A percentile compares a stretch with the other conserved stretches of the same genome.
Evolutionary conservation across 2,329 filamentous ascomycete species (phyloP).

Genomic region (Alternaria sp.): DNA sequence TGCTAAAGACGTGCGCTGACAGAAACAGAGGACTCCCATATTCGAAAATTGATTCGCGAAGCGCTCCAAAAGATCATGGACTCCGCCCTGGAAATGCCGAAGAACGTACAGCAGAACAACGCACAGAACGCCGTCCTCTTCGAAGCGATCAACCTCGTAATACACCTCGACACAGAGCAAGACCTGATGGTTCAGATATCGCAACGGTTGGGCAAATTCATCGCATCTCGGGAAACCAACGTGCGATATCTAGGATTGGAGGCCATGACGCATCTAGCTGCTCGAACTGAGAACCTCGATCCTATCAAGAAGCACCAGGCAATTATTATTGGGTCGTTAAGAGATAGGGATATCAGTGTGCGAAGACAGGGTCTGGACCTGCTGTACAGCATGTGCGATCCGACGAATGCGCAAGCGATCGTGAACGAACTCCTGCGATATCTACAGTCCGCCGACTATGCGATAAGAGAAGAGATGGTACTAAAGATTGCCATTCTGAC

Average conservation of each 20-base stretch:
- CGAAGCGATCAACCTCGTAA: slow-evolving; percentile 97
- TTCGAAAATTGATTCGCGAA: slow-evolving; percentile 89
- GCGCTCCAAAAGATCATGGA: slow-evolving; percentile 92
- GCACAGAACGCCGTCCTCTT: slow-evolving; percentile 98
- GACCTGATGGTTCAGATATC: slow-evolving; percentile 97
- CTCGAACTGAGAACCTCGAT: slow-evolving; percentile 89
- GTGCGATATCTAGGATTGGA: slow-evolving; percentile 95
- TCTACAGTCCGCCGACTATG: slow-evolving; percentile 95
- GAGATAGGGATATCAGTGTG: slow-evolving; percentile 96
- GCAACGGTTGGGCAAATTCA: slow-evolving; percentile 88
- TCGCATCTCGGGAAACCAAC: slow-evolving; percentile 95
- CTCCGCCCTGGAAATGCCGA: slow-evolving; percentile 88
- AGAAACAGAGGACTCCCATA: slow-evolving; percentile 81
- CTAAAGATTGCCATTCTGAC: slow-evolving; percentile 98
- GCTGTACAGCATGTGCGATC: slow-evolving; percentile 99
- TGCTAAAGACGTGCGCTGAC: slow-evolving; percentile 32
- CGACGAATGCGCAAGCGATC: slow-evolving; percentile 90
- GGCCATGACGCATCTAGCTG: slow-evolving; percentile 97
- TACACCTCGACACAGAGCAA: slow-evolving; percentile 94
- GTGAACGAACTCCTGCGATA: slow-evolving; percentile 94
- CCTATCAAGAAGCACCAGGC: slow-evolving; percentile 98
- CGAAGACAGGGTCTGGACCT: slow-evolving; percentile 93
- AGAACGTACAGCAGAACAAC: slow-evolving; percentile 99
- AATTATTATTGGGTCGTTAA: slow-evolving; percentile 91
- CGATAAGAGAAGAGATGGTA: slow-evolving; percentile 98